A percentile compares a stretch with the other conserved stretches of the same genome.
These are phyloP conservation scores for Heimioporus sp. DNA, from an alignment of 768 basidiomycete species.

Conservation along the genomic window DNA sequence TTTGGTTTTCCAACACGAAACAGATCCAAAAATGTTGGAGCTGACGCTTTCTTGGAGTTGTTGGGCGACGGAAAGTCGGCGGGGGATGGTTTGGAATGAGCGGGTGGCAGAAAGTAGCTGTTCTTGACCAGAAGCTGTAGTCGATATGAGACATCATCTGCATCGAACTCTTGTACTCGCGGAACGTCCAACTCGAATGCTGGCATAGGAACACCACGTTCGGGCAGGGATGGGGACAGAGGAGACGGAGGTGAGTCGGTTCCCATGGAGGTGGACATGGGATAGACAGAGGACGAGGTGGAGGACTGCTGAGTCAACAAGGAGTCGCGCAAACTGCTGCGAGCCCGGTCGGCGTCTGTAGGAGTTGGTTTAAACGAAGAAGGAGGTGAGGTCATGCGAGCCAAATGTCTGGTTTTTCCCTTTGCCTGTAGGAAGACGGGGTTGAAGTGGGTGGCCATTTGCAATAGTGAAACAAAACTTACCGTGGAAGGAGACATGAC, in stretches of 20 bases:
- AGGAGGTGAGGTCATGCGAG: slow-evolving; percentile 35
- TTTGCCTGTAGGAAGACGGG: slow-evolving; percentile 26
- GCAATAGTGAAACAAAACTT: slow-evolving; percentile 13
- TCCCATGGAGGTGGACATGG: slow-evolving; percentile 64
- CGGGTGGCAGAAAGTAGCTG: slow-evolving; percentile 86
- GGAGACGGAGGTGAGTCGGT: slow-evolving; percentile 67
- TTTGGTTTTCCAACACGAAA: slow-evolving; percentile 68
- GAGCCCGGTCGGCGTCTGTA: slow-evolving; percentile 34
- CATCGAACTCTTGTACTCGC: slow-evolving; percentile 51
- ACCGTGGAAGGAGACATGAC: slow-evolving; percentile 16
- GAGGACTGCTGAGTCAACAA: slow-evolving; percentile 61
- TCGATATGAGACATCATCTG: slow-evolving; percentile 83
- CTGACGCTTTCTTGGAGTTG: slow-evolving; percentile 42
- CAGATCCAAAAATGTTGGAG: slow-evolving; percentile 61
- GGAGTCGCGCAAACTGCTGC: slow-evolving; percentile 57
- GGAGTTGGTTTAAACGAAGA: slow-evolving; percentile 31
- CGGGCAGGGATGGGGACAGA: slow-evolving; percentile 48
- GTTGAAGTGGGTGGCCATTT: slow-evolving; percentile 17
- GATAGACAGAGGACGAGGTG: slow-evolving; percentile 76
- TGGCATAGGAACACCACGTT: slow-evolving; percentile 42
- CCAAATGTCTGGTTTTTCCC: slow-evolving; percentile 34
- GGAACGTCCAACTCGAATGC: slow-evolving; percentile 49
- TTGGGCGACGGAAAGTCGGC: slow-evolving; percentile 50
- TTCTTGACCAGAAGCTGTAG: slow-evolving; percentile 83
- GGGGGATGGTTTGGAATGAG: slow-evolving; percentile 77